phyloP scores from a whole-genome alignment of 805 yeast genomes.

The Metschnikowia chrysomelidarum region DNA sequence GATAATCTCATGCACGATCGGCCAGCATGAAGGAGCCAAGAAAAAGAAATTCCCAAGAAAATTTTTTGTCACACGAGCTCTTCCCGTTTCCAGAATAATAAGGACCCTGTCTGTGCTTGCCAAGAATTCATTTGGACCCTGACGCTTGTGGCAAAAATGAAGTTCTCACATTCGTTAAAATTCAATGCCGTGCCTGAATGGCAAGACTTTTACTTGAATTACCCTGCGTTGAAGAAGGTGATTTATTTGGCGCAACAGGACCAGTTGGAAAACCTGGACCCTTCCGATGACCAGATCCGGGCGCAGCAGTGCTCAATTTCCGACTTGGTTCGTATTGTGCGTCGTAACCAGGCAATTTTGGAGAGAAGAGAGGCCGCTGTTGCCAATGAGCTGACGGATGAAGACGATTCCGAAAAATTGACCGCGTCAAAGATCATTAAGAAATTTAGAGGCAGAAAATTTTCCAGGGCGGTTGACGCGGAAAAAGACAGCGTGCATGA shows the following conservation, averaged over 20 bases:
- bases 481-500: slow-evolving; percentile 8
- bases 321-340: slow-evolving; percentile 24
- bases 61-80: slow-evolving; percentile 10
- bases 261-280: slow-evolving; percentile 25
- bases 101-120: slow-evolving; percentile 6
- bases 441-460: slow-evolving; percentile 18
- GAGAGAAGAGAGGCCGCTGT: slow-evolving; percentile 8
- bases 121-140: slow-evolving; percentile 4
- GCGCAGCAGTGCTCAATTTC: slow-evolving; percentile 25
- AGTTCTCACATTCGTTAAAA: slow-evolving; percentile 49
- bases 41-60: slow-evolving; percentile 3
- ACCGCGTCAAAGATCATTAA: slow-evolving; percentile 19
- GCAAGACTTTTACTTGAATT: slow-evolving; percentile 46
- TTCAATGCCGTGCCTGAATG: slow-evolving; percentile 56
- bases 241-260: slow-evolving; percentile 53
- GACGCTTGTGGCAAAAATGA: slow-evolving; percentile 28
- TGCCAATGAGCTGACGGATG: slow-evolving; percentile 9
- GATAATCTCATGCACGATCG: no score
- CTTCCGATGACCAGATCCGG: slow-evolving; percentile 26
- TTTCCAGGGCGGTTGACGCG: slow-evolving; percentile 6
- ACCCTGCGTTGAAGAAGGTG: slow-evolving; percentile 51
- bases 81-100: slow-evolving; percentile 3
- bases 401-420: slow-evolving; percentile 12
- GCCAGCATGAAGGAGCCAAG: no score
- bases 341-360: slow-evolving; percentile 11